Evolutionary conservation across 768 basidiomycete species (phyloP).

Genomic region (Tephrocybe sp.): DNA sequence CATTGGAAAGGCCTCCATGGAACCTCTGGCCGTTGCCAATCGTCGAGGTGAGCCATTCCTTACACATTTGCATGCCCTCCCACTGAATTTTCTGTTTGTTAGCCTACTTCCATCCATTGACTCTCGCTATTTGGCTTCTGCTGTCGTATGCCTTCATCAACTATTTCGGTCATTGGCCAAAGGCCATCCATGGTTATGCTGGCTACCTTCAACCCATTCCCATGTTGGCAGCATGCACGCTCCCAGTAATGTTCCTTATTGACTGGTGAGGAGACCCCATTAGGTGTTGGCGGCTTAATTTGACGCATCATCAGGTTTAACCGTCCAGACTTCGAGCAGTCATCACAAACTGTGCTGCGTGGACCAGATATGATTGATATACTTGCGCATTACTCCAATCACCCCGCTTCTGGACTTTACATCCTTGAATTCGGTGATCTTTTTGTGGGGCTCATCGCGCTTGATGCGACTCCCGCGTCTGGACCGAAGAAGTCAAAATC

Average conservation of each 20-base stretch:
- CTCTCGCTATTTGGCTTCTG: slow-evolving; percentile 59
- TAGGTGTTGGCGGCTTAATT: not conserved
- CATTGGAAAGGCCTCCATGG: slow-evolving; percentile 66
- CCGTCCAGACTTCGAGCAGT: slow-evolving; percentile 64
- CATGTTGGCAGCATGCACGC: slow-evolving; percentile 60
- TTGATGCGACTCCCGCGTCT: slow-evolving; percentile 59
- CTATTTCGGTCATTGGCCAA: slow-evolving; percentile 70
- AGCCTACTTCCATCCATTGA: slow-evolving; percentile 62
- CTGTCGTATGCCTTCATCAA: slow-evolving; percentile 60
- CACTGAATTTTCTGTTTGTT: slow-evolving; percentile 9
- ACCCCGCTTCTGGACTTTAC: slow-evolving; percentile 68
- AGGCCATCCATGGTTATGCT: slow-evolving; percentile 37
- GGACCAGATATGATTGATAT: slow-evolving; percentile 57
- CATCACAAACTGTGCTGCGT: slow-evolving; percentile 49
- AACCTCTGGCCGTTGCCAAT: slow-evolving; percentile 68
- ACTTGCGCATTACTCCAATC: slow-evolving; percentile 53
- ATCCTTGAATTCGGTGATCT: slow-evolving; percentile 58
- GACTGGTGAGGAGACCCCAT: slow-evolving; percentile 59
- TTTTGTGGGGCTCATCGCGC: slow-evolving; percentile 67
- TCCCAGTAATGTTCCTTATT: slow-evolving; percentile 63
- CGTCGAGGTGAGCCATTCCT: slow-evolving; percentile 51
- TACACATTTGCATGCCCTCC: not conserved
- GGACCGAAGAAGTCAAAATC: slow-evolving; percentile 21
- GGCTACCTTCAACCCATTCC: slow-evolving; percentile 64
- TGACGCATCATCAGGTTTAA: slow-evolving; percentile 54